A percentile compares a stretch with the other conserved stretches of the same genome.
phyloP scores from a whole-genome alignment of 345 rosid genomes.

The Dipteronia dyeriana region DNA sequence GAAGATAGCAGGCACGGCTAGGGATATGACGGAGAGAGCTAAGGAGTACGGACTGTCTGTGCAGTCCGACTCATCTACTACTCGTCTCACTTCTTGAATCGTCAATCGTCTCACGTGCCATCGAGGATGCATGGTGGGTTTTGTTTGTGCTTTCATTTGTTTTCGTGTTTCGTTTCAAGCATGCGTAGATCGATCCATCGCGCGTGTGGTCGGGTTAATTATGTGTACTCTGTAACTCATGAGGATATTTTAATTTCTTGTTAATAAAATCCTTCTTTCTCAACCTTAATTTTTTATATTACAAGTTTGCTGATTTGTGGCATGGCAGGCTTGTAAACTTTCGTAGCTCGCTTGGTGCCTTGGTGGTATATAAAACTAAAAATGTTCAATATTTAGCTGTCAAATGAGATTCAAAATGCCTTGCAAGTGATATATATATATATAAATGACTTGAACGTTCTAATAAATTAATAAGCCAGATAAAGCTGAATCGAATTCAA shows the following conservation, averaged over 20 bases:
- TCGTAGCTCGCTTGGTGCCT: too few species aligned
- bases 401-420: too few species aligned
- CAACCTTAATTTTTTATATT: background rate
- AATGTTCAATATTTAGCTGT: too few species aligned
- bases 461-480: too few species aligned
- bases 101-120: background rate
- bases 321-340: too few species aligned
- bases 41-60: constrained; percentile 55
- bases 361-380: too few species aligned
- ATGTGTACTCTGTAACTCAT: background rate
- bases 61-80: constrained; percentile 27
- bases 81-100: constrained; percentile 23
- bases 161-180: background rate
- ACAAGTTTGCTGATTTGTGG: background rate
- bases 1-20: constrained; percentile 36
- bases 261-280: constrained; percentile 6
- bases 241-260: background rate
- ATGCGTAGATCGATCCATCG: background rate
- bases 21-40: constrained; percentile 50
- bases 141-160: background rate
- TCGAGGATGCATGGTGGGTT: background rate
- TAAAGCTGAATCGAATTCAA: background rate
- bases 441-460: too few species aligned
- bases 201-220: background rate
- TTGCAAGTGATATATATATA: too few species aligned